Percentiles rank a stretch among this genome's conserved stretches.
Conservation (phyloP, 2,329 filamentous ascomycete genomes). For the Aphanoascus verrucosus region DNA sequence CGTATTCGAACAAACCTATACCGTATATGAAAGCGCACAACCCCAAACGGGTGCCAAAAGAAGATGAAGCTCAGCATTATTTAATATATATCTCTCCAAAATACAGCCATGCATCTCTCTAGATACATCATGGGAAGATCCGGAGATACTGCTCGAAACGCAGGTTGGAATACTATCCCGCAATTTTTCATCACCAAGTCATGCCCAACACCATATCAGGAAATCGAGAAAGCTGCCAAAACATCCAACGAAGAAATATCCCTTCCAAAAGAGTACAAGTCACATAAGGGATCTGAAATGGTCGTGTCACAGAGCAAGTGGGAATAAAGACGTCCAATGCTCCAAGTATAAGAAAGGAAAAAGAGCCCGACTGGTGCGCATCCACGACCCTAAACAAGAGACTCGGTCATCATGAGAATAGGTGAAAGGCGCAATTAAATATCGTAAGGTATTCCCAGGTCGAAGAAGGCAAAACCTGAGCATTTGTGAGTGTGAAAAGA, state of each 20-base stretch:
- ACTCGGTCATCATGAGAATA: neutral
- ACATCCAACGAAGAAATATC: too few species aligned
- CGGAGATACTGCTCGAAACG: neutral
- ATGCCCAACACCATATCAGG: neutral
- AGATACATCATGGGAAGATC: slow-evolving; percentile 2
- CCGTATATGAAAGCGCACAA: too few species aligned
- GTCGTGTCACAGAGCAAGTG: neutral
- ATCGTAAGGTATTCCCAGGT: neutral
- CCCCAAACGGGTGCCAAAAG: neutral
- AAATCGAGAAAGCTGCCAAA: too few species aligned
- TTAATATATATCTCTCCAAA: neutral
- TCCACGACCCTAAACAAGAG: neutral
- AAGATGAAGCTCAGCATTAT: neutral
- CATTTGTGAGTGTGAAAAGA: neutral
- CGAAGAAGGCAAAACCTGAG: neutral
- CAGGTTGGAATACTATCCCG: neutral
- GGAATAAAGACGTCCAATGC: neutral
- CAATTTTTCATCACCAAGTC: neutral
- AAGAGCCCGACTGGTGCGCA: neutral
- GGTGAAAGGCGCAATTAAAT: neutral
- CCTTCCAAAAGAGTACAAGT: neutral
- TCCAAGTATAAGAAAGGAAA: neutral
- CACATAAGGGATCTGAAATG: neutral
- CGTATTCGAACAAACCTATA: too few species aligned
- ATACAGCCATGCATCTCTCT: neutral